Percentiles rank a stretch among this genome's conserved stretches.
phyloP scores from a whole-genome alignment of 495 filamentous ascomycete genomes.

The Friedmanniomyces simplex region DNA sequence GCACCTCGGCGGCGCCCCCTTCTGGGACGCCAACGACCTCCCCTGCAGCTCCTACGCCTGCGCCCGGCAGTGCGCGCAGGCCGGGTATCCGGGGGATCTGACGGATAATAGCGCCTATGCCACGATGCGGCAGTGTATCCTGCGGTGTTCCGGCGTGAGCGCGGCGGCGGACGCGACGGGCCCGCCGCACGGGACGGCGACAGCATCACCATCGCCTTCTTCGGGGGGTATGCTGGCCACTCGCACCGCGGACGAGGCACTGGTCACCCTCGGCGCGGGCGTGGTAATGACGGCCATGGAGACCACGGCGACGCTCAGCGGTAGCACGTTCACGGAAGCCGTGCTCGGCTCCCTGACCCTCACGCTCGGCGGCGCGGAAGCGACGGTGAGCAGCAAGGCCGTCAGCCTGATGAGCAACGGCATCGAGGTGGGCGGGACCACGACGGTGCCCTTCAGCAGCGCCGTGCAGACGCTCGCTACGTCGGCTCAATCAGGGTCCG shows the following conservation, averaged over 20 bases:
- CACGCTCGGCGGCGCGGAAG: slow-evolving; percentile 6
- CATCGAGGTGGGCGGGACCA: slow-evolving; percentile 1
- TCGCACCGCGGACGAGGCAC: not conserved
- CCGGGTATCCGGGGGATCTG: slow-evolving; percentile 15
- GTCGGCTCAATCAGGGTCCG: no score
- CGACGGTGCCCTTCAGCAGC: slow-evolving; percentile 6
- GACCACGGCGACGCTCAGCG: not conserved
- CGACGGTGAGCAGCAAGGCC: slow-evolving; percentile 8
- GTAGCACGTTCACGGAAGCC: not conserved
- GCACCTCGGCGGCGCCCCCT: slow-evolving; percentile 12
- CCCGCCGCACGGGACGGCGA: not conserved
- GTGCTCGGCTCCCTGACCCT: slow-evolving; percentile 4
- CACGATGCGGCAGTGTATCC: slow-evolving; percentile 11
- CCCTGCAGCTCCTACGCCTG: slow-evolving; percentile 23
- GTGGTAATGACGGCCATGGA: not conserved
- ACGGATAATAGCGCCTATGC: slow-evolving; percentile 6
- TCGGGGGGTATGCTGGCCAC: not conserved
- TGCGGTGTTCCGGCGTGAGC: slow-evolving; percentile 18
- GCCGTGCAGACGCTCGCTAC: not conserved
- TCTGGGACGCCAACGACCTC: slow-evolving; percentile 15
- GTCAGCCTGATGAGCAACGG: slow-evolving; percentile 6
- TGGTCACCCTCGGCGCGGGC: not conserved
- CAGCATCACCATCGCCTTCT: not conserved
- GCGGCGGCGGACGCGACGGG: not conserved
- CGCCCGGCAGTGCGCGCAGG: slow-evolving; percentile 18